phyloP scores from a whole-genome alignment of 78 protist genomes.

The Acrasis kona region DNA sequence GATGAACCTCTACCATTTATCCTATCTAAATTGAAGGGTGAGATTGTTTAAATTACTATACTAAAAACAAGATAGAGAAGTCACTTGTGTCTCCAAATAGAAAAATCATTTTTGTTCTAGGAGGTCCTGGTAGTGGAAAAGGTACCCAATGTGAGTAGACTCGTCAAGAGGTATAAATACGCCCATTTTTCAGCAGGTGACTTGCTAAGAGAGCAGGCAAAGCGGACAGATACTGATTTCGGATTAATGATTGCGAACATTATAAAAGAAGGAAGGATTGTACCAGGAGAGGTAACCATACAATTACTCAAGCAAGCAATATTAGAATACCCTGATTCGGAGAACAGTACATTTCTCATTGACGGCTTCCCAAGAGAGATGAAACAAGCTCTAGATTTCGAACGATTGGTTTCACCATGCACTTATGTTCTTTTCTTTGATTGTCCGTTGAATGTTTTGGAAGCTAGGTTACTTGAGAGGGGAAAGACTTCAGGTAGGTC shows the following conservation, averaged over 20 bases:
- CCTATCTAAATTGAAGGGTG: too few species aligned
- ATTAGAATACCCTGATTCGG: too few species aligned
- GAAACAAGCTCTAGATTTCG: slow-evolving; percentile 26
- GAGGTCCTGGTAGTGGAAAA: slow-evolving; percentile 52
- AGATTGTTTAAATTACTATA: too few species aligned
- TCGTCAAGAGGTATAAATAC: slow-evolving; percentile 8
- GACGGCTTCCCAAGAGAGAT: slow-evolving; percentile 66
- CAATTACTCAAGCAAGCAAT: too few species aligned
- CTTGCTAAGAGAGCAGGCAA: slow-evolving; percentile 27
- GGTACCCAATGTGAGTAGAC: slow-evolving; percentile 30
- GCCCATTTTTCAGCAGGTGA: slow-evolving; percentile 45
- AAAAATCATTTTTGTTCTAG: too few species aligned
- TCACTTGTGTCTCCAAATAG: too few species aligned
- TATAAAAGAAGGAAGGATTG: slow-evolving; percentile 17
- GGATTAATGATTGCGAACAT: slow-evolving; percentile 5
- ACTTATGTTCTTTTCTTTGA: slow-evolving; percentile 49
- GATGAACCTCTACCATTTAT: too few species aligned
- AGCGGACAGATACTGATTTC: slow-evolving; percentile 7
- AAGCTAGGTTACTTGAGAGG: slow-evolving; percentile 28
- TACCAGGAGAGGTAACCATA: too few species aligned
- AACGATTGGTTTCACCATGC: neutral
- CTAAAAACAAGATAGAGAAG: too few species aligned
- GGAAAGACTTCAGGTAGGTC: slow-evolving; percentile 39
- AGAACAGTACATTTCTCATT: slow-evolving; percentile 43
- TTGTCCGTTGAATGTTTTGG: slow-evolving; percentile 38